Conservation (phyloP, 1,139 yeast species). For the Debaryomycetaceae sp. region DNA sequence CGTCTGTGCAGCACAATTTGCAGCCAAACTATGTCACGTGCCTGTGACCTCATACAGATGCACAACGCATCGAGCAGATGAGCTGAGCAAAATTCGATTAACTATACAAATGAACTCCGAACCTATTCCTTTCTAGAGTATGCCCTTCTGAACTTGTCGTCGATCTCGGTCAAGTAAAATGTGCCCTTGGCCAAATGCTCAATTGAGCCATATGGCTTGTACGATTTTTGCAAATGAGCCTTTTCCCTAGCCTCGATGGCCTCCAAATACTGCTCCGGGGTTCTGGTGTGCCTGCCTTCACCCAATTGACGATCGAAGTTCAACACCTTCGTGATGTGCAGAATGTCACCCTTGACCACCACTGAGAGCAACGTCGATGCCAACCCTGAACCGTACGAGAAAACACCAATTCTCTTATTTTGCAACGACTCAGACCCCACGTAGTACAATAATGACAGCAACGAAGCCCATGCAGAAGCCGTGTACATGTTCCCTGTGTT, state of each 20-base stretch:
- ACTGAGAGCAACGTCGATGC: conserved; percentile 87
- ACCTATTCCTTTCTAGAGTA: conserved; percentile 59
- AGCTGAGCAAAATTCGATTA: neutral
- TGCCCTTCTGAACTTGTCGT: conserved; percentile 83
- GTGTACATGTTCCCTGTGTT: conserved; percentile 99
- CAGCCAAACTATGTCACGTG: conserved; percentile 1
- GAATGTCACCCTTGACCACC: conserved; percentile 76
- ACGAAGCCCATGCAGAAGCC: conserved; percentile 86
- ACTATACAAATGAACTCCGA: neutral
- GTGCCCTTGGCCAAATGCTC: conserved; percentile 71
- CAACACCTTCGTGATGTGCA: conserved; percentile 60
- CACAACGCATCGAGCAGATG: neutral
- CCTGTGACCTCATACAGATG: too few relatives aligned
- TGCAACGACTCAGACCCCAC: conserved; percentile 72
- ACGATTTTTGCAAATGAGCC: conserved; percentile 76
- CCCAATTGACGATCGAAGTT: conserved; percentile 65
- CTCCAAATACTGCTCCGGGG: conserved; percentile 79
- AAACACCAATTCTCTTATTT: conserved; percentile 83
- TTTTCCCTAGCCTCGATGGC: conserved; percentile 85
- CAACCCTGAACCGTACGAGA: conserved; percentile 97
- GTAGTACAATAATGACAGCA: conserved; percentile 74
- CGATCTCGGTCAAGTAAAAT: conserved; percentile 79
- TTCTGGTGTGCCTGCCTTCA: conserved; percentile 56
- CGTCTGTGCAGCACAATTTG: too few relatives aligned
- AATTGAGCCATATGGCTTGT: conserved; percentile 73